Evolutionary conservation across 2,329 filamentous ascomycete species (phyloP).

Genomic region (Botrytis medusae): DNA sequence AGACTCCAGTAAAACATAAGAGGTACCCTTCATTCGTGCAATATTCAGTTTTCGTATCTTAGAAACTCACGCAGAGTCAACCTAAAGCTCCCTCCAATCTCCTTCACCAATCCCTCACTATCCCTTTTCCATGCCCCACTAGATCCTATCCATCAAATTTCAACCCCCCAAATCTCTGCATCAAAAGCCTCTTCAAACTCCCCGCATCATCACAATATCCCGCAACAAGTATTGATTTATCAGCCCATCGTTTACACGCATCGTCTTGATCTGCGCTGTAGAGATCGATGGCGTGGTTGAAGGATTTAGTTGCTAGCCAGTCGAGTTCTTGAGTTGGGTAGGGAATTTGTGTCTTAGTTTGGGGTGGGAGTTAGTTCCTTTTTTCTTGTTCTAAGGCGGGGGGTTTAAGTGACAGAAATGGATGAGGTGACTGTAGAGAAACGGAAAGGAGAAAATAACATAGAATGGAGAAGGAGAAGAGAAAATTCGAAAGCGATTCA

Average conservation of each 20-base stretch:
- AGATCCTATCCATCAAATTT: background rate
- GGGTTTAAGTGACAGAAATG: background rate
- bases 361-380: background rate
- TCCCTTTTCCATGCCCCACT: too few relatives aligned
- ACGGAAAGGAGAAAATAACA: background rate
- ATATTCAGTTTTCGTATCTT: background rate
- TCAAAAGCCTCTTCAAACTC: conserved; percentile 27
- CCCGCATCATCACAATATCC: conserved; percentile 37
- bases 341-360: conserved; percentile 41
- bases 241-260: conserved; percentile 48
- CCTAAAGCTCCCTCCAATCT: background rate
- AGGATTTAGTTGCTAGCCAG: conserved; percentile 69
- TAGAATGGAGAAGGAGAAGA: background rate
- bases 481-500: background rate
- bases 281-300: conserved; percentile 71
- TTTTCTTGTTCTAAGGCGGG: fast-evolving
- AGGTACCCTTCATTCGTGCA: background rate
- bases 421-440: background rate
- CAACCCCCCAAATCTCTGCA: conserved; percentile 2
- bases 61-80: background rate
- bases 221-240: conserved; percentile 39
- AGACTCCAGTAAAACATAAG: background rate
- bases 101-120: too few relatives aligned
- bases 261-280: conserved; percentile 56
- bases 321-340: conserved; percentile 70